Percentiles rank a stretch among this genome's conserved stretches.
Evolutionary conservation across 768 basidiomycete species (phyloP).

Genomic region (Steccherinum ochraceum): DNA sequence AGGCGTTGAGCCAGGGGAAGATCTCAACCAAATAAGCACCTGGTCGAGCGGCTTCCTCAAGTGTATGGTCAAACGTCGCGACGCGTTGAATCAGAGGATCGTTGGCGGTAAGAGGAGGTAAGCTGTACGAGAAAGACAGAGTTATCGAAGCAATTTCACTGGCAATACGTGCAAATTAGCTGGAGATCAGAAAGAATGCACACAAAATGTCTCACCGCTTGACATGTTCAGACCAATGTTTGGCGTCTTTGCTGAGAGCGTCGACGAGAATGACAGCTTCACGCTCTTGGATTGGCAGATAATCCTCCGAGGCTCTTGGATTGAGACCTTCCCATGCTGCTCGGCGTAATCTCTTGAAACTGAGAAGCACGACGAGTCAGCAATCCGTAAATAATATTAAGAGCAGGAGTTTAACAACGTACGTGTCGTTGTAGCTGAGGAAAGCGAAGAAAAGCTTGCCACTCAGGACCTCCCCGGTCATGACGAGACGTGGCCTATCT

Average conservation of each 20-base stretch:
- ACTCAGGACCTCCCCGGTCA: constrained; percentile 30
- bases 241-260: constrained; percentile 36
- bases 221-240: constrained; percentile 24
- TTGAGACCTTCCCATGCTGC: constrained; percentile 37
- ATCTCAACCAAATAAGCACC: constrained; percentile 2
- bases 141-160: background rate
- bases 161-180: background rate
- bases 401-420: constrained; percentile 27
- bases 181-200: background rate
- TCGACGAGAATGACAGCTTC: constrained; percentile 48
- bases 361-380: background rate
- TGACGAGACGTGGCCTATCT: constrained; percentile 49
- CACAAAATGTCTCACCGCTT: constrained; percentile 18
- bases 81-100: background rate
- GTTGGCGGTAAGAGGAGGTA: background rate
- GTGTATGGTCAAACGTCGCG: background rate
- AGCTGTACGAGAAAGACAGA: background rate
- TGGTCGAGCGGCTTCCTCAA: background rate
- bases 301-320: constrained; percentile 20
- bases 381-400: background rate
- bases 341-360: constrained; percentile 48
- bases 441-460: constrained; percentile 32
- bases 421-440: constrained; percentile 47
- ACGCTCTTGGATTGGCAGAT: constrained; percentile 45
- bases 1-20: constrained; percentile 1